phyloP scores from a whole-genome alignment of 1,284 basidiomycete species.

The Pholiota adiposa region DNA sequence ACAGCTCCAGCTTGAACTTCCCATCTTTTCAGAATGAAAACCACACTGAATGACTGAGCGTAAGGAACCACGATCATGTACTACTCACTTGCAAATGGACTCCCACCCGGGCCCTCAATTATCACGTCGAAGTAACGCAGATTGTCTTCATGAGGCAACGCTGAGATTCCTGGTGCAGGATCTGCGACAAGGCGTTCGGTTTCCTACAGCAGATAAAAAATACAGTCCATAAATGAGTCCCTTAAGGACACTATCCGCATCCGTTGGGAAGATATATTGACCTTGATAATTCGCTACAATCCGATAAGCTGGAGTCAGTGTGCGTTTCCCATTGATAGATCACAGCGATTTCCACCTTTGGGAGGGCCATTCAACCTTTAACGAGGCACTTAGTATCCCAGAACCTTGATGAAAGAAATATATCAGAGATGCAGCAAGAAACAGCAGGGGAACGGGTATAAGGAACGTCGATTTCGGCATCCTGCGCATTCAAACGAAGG shows the following conservation, averaged over 20 bases:
- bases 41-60: not conserved
- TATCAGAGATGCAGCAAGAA: not conserved
- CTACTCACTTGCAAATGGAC: slow-evolving; percentile 89
- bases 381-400: slow-evolving; percentile 2
- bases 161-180: slow-evolving; percentile 95
- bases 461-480: not conserved
- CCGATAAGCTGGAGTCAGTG: slow-evolving; percentile 16
- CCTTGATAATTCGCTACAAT: slow-evolving; percentile 50
- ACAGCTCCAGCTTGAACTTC: slow-evolving; percentile 93
- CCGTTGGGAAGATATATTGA: slow-evolving; percentile 17
- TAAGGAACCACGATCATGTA: not conserved
- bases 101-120: slow-evolving; percentile 92
- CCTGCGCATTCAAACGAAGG: not conserved
- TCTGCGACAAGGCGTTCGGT: slow-evolving; percentile 96
- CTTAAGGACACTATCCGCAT: slow-evolving; percentile 1
- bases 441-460: not conserved
- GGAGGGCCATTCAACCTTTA: slow-evolving; percentile 36
- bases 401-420: slow-evolving; percentile 8
- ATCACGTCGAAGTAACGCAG: slow-evolving; percentile 98
- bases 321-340: not conserved
- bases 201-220: slow-evolving; percentile 61
- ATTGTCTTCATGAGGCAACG: slow-evolving; percentile 96
- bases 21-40: slow-evolving; percentile 65
- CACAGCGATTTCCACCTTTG: slow-evolving; percentile 34
- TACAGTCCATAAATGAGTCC: slow-evolving; percentile 4